phyloP scores from a whole-genome alignment of 116 monocot genomes.

The Cymodocea nodosa region DNA sequence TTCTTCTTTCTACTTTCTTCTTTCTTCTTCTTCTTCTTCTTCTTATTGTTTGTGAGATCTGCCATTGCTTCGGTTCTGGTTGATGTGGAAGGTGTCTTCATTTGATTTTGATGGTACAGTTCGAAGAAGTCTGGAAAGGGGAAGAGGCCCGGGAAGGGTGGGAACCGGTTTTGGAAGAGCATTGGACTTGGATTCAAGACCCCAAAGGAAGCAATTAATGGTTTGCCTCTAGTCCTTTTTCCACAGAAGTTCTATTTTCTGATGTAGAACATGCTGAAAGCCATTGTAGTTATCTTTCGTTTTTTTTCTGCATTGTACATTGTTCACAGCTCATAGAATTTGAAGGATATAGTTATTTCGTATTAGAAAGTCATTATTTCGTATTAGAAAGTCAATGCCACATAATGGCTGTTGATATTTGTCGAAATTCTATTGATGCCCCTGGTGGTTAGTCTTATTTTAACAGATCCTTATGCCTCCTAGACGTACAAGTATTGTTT shows the following conservation, averaged over 20 bases:
- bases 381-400: no score
- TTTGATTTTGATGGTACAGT: not conserved
- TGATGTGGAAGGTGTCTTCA: not conserved
- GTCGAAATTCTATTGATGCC: no score
- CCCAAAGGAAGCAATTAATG: conserved; percentile 16
- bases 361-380: no score
- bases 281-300: not conserved
- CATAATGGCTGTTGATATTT: no score
- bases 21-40: not conserved
- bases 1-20: no score
- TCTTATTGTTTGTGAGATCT: not conserved
- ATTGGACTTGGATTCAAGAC: conserved; percentile 26
- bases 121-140: conserved; percentile 5
- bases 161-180: conserved; percentile 25
- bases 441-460: no score
- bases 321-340: no score
- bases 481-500: no score
- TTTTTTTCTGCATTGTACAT: no score
- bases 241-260: not conserved
- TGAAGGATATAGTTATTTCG: no score
- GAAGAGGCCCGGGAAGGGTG: conserved; percentile 26
- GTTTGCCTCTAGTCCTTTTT: not conserved
- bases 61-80: not conserved
- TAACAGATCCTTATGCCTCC: no score
- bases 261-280: not conserved